Percentiles rank a stretch among this genome's conserved stretches.
These are phyloP conservation scores for Moelleriella libera DNA, from an alignment of 2,329 filamentous ascomycete species.

Conservation along the genomic window DNA sequence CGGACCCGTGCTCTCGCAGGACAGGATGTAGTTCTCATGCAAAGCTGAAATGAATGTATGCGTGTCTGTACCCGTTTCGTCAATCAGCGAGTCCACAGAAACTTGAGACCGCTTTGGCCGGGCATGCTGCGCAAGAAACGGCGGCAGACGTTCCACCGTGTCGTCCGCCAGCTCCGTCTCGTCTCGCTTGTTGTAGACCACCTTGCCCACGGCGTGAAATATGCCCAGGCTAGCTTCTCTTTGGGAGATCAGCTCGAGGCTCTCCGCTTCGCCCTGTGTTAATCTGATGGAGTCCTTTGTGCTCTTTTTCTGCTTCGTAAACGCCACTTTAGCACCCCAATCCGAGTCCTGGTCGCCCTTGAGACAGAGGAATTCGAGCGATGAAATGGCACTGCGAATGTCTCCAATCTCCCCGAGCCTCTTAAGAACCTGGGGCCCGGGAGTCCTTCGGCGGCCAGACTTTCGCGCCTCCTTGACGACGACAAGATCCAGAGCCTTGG, in stretches of 20 bases:
- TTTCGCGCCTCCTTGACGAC: slow-evolving; percentile 74
- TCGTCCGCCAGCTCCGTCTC: slow-evolving; percentile 29
- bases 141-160: slow-evolving; percentile 39
- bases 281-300: slow-evolving; percentile 42
- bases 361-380: slow-evolving; percentile 82
- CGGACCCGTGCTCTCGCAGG: slow-evolving; percentile 49
- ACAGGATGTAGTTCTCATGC: slow-evolving; percentile 86
- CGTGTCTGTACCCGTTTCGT: slow-evolving; percentile 86
- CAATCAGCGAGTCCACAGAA: slow-evolving; percentile 61
- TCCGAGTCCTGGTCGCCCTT: slow-evolving; percentile 61
- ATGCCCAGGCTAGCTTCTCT: slow-evolving; percentile 84
- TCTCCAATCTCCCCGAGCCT: slow-evolving; percentile 77
- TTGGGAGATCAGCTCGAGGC: slow-evolving; percentile 66
- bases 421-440: slow-evolving; percentile 66
- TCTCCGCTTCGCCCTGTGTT: slow-evolving; percentile 67
- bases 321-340: slow-evolving; percentile 62
- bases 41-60: slow-evolving; percentile 80
- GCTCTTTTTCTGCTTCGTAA: slow-evolving; percentile 52
- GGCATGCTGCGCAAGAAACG: slow-evolving; percentile 40
- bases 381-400: slow-evolving; percentile 81
- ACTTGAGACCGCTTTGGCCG: slow-evolving; percentile 52
- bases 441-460: slow-evolving; percentile 61
- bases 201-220: slow-evolving; percentile 91
- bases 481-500: slow-evolving; percentile 69
- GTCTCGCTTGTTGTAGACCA: slow-evolving; percentile 88